These are phyloP conservation scores for Phytophthora pluvialis DNA, from an alignment of 352 stramenopile genomes.

Conservation along the genomic window DNA sequence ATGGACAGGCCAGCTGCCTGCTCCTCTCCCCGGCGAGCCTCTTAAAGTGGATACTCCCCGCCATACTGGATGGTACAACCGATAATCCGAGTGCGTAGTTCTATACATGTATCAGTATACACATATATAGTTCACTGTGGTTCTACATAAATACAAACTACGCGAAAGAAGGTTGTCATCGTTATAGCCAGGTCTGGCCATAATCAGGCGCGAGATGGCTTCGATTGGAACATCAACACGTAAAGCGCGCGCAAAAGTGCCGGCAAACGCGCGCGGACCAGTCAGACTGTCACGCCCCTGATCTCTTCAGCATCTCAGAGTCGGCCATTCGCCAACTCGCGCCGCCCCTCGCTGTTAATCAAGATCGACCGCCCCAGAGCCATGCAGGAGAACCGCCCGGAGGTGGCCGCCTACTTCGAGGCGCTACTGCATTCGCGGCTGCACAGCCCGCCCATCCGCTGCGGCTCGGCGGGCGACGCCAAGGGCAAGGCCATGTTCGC, in stretches of 20 bases:
- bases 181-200: background rate
- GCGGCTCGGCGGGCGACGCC: slow-evolving; percentile 49
- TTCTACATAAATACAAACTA: background rate
- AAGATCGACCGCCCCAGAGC: slow-evolving; percentile 4
- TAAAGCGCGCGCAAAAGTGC: slow-evolving; percentile 25
- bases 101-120: background rate
- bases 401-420: slow-evolving; percentile 68
- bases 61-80: background rate
- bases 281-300: slow-evolving; percentile 12
- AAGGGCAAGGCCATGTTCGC: slow-evolving; percentile 85
- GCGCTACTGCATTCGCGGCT: slow-evolving; percentile 62
- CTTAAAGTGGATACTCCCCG: background rate
- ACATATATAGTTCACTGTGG: background rate
- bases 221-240: slow-evolving; percentile 33
- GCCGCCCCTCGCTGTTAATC: background rate
- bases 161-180: background rate
- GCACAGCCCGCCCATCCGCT: slow-evolving; percentile 57
- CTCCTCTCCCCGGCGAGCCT: background rate
- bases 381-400: slow-evolving; percentile 55
- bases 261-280: slow-evolving; percentile 1
- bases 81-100: background rate
- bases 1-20: slow-evolving; percentile 4
- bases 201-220: slow-evolving; percentile 6
- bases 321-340: slow-evolving; percentile 23
- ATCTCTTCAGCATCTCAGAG: slow-evolving; percentile 7